phyloP scores from a whole-genome alignment of 257 asterid genomes.

The Salvia rosmarinus region DNA sequence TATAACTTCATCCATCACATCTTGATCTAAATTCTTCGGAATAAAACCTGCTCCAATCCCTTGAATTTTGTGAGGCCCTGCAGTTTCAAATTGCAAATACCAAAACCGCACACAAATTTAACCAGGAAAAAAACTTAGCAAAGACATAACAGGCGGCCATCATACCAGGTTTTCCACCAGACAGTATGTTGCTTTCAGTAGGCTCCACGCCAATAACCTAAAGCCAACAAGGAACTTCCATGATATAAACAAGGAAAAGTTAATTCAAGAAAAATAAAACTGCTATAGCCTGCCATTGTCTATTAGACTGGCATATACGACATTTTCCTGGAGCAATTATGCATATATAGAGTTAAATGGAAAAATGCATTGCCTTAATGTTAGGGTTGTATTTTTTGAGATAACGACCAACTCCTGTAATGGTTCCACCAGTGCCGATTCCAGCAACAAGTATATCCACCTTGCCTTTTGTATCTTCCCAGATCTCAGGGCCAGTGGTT shows the following conservation, averaged over 20 bases:
- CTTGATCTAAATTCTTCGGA: conserved; percentile 90
- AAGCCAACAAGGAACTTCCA: conserved; percentile 27
- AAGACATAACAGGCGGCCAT: conserved; percentile 37
- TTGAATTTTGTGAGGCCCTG: conserved; percentile 99
- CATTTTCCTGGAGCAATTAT: conserved; percentile 17
- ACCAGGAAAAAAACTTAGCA: conserved; percentile 38
- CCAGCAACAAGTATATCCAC: conserved; percentile 97
- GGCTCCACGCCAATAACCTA: conserved; percentile 98
- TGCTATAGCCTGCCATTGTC: neutral
- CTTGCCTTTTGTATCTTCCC: conserved; percentile 97
- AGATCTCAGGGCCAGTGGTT: conserved; percentile 99
- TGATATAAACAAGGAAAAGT: conserved; percentile 22
- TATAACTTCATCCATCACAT: conserved; percentile 92
- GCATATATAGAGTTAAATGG: neutral
- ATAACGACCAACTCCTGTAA: conserved; percentile 84
- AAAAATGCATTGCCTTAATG: conserved; percentile 57
- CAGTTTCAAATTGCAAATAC: conserved; percentile 73
- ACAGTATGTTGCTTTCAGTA: conserved; percentile 82
- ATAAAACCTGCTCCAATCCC: conserved; percentile 99
- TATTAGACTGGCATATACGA: neutral
- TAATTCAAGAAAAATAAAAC: neutral
- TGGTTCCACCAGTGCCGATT: conserved; percentile 98
- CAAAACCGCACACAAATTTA: conserved; percentile 54
- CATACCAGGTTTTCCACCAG: conserved; percentile 99
- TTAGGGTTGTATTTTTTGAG: conserved; percentile 77